Percentiles rank a stretch among this genome's conserved stretches.
phyloP scores from a whole-genome alignment of 2,329 filamentous ascomycete genomes.

The Malbranchea cinnamomea region DNA sequence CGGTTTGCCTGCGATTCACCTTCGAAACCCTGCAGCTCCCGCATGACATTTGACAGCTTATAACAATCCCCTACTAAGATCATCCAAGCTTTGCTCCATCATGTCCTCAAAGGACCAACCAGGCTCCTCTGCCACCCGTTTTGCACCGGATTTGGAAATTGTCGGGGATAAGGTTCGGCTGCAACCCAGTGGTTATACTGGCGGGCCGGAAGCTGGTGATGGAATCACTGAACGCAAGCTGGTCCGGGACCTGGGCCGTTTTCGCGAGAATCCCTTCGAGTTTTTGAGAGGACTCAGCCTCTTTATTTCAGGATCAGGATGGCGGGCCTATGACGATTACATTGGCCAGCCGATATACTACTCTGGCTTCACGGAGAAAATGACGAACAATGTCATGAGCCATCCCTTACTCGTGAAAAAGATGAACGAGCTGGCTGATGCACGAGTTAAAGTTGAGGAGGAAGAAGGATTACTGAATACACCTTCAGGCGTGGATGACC shows the following conservation, averaged over 20 bases:
- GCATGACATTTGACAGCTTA: too few relatives aligned
- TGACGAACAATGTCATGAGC: constrained; percentile 63
- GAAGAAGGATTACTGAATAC: constrained; percentile 49
- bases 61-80: too few relatives aligned
- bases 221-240: constrained; percentile 35
- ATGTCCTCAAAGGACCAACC: constrained; percentile 19
- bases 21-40: too few relatives aligned
- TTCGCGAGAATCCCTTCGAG: constrained; percentile 56
- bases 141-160: constrained; percentile 61
- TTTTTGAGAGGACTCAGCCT: constrained; percentile 89
- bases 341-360: constrained; percentile 93
- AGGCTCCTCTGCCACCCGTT: constrained; percentile 16
- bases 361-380: constrained; percentile 76
- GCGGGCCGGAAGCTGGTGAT: constrained; percentile 21
- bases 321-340: constrained; percentile 83
- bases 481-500: constrained; percentile 7
- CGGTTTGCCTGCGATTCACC: too few relatives aligned
- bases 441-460: constrained; percentile 60
- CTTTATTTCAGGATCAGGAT: constrained; percentile 84
- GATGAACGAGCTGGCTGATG: constrained; percentile 61
- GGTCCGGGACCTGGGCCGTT: constrained; percentile 66
- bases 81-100: too few relatives aligned
- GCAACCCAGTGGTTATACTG: constrained; percentile 51
- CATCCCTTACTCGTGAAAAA: constrained; percentile 60
- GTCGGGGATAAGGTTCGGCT: constrained; percentile 59